Evolutionary conservation across 495 filamentous ascomycete species (phyloP).

Genomic region (Penicillium goetzii): DNA sequence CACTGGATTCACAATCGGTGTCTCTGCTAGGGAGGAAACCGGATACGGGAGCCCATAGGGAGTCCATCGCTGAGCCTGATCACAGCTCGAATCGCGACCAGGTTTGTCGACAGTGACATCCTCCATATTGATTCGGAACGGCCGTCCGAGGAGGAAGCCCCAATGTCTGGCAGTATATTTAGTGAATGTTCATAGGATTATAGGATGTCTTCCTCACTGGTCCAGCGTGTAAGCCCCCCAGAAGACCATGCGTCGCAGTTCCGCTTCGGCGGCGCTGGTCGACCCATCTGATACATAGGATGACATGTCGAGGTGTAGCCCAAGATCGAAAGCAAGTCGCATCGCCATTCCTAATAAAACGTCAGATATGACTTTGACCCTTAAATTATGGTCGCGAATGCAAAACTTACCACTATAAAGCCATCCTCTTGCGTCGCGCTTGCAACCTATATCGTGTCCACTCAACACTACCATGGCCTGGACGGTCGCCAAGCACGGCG

Average conservation of each 20-base stretch:
- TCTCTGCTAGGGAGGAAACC: background rate
- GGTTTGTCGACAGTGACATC: slow-evolving; percentile 17
- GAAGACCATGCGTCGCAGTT: slow-evolving; percentile 37
- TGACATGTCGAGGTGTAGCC: slow-evolving; percentile 39
- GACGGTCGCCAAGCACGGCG: slow-evolving; percentile 38
- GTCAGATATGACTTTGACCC: too few species aligned
- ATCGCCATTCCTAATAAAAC: slow-evolving; percentile 42
- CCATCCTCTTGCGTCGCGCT: slow-evolving; percentile 41
- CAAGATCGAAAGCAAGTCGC: slow-evolving; percentile 42
- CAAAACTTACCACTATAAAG: slow-evolving; percentile 39
- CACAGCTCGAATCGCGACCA: background rate
- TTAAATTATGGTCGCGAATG: background rate
- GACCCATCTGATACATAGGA: slow-evolving; percentile 31
- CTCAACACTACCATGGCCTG: slow-evolving; percentile 43
- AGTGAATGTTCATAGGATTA: background rate
- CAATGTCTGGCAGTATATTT: slow-evolving; percentile 26
- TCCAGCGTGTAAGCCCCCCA: slow-evolving; percentile 42
- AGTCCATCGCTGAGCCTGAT: slow-evolving; percentile 7
- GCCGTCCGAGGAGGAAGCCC: slow-evolving; percentile 38
- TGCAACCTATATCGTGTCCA: slow-evolving; percentile 31
- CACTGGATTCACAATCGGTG: slow-evolving; percentile 1
- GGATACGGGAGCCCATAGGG: slow-evolving; percentile 15
- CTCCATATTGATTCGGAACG: slow-evolving; percentile 22
- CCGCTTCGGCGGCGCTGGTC: slow-evolving; percentile 33
- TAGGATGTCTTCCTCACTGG: slow-evolving; percentile 29